Conservation (phyloP, 176 grass and related monocot genomes). For the Poa pratensis region DNA sequence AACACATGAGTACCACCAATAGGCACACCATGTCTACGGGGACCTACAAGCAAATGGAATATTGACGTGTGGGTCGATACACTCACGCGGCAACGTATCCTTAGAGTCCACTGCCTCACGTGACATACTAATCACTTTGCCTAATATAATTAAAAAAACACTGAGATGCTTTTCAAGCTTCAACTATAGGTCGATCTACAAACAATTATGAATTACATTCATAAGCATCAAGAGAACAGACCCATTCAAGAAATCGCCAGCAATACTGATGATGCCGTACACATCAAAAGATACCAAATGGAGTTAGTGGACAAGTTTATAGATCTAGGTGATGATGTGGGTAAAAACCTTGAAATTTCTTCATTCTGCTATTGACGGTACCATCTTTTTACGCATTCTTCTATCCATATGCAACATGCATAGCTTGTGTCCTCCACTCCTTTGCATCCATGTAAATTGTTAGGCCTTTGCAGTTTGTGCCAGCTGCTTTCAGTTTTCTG, state of each 20-base stretch:
- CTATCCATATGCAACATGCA: constrained; percentile 8
- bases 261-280: constrained; percentile 39
- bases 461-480: constrained; percentile 36
- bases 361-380: constrained; percentile 45
- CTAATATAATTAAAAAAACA: constrained; percentile 19
- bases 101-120: constrained; percentile 62
- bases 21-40: constrained; percentile 40
- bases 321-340: constrained; percentile 51
- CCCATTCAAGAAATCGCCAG: constrained; percentile 45
- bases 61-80: constrained; percentile 39
- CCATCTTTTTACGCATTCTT: constrained; percentile 3
- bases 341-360: constrained; percentile 53
- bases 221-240: constrained; percentile 39
- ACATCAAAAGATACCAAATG: constrained; percentile 40
- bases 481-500: constrained; percentile 17
- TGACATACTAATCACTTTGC: constrained; percentile 45
- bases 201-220: constrained; percentile 27
- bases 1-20: constrained; percentile 44
- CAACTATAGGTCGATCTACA: constrained; percentile 30
- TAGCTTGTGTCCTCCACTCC: constrained; percentile 21
- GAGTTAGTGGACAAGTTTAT: constrained; percentile 40
- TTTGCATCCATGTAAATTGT: constrained; percentile 26
- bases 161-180: constrained; percentile 47
- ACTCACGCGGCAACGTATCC: constrained; percentile 51
- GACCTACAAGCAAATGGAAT: constrained; percentile 41